Evolutionary conservation across 2,329 filamentous ascomycete species (phyloP).

Genomic region (Exserohilum turcica): DNA sequence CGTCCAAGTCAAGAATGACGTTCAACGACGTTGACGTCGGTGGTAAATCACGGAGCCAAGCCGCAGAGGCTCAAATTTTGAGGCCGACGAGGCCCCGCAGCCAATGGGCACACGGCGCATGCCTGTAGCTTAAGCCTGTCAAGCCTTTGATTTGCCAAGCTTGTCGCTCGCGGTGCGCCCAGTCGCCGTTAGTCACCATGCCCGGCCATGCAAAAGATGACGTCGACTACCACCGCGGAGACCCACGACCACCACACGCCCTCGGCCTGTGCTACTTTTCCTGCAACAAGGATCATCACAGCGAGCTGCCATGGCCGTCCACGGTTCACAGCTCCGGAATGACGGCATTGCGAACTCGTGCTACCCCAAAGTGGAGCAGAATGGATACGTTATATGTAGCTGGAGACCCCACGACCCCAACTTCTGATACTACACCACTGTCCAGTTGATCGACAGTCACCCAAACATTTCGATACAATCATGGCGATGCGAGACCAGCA

Average conservation of each 20-base stretch:
- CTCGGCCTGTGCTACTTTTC: not conserved
- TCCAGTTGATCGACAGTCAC: not conserved
- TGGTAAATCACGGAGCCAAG: constrained; percentile 2
- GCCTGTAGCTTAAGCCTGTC: constrained; percentile 3
- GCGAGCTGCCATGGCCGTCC: not conserved
- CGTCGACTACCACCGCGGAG: constrained; percentile 2
- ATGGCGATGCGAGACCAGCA: constrained; percentile 33
- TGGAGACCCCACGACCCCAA: constrained; percentile 4
- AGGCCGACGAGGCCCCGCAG: constrained; percentile 4
- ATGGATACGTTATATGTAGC: constrained; percentile 8
- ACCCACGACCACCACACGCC: not conserved
- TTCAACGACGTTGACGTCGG: constrained; percentile 8
- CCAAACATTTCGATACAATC: not conserved
- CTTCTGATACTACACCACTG: not conserved
- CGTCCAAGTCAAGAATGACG: constrained; percentile 5
- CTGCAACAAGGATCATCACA: not conserved
- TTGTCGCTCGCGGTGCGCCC: not conserved
- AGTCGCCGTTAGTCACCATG: not conserved
- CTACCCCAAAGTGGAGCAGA: constrained; percentile 3
- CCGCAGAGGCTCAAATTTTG: constrained; percentile 9
- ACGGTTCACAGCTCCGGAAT: constrained; percentile 4
- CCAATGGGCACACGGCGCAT: constrained; percentile 10
- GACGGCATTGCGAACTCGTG: constrained; percentile 10
- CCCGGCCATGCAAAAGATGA: constrained; percentile 7
- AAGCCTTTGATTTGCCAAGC: constrained; percentile 10